These are phyloP conservation scores for Suillus variegatus DNA, from an alignment of 768 basidiomycete species.

Conservation along the genomic window DNA sequence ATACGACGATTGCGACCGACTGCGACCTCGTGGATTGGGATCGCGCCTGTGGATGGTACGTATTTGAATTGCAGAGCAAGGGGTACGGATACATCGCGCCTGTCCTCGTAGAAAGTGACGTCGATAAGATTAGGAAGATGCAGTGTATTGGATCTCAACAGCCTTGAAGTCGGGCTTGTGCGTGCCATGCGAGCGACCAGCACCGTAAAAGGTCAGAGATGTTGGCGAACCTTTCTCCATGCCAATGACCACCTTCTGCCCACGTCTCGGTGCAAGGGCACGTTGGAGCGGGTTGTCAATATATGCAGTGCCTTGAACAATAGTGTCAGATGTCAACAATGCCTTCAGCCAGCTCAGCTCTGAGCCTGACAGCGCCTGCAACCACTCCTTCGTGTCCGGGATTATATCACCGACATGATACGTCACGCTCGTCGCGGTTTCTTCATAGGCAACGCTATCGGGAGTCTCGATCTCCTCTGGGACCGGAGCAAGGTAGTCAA, in stretches of 20 bases:
- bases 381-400: constrained; percentile 73
- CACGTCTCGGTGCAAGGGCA: constrained; percentile 76
- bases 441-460: constrained; percentile 44
- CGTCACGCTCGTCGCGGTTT: constrained; percentile 44
- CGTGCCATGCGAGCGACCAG: constrained; percentile 75
- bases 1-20: constrained; percentile 84
- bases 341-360: constrained; percentile 86
- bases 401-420: constrained; percentile 52
- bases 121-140: constrained; percentile 57
- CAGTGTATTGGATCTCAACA: constrained; percentile 66
- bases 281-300: constrained; percentile 89
- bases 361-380: constrained; percentile 82
- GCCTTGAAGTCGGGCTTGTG: constrained; percentile 83
- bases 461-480: constrained; percentile 39
- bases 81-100: constrained; percentile 72
- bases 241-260: constrained; percentile 75
- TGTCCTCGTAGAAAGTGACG: constrained; percentile 83
- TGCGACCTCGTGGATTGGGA: constrained; percentile 90
- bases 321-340: constrained; percentile 73
- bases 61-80: constrained; percentile 83
- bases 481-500: constrained; percentile 80
- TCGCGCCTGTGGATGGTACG: constrained; percentile 83
- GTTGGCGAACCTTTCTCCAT: constrained; percentile 46
- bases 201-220: constrained; percentile 71
- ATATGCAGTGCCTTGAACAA: constrained; percentile 86